Evolutionary conservation across 345 rosid genomes (phyloP), one percentile per base, ranked within the genome.

Genomic region (Crucihimalaya himalaica): DNA sequence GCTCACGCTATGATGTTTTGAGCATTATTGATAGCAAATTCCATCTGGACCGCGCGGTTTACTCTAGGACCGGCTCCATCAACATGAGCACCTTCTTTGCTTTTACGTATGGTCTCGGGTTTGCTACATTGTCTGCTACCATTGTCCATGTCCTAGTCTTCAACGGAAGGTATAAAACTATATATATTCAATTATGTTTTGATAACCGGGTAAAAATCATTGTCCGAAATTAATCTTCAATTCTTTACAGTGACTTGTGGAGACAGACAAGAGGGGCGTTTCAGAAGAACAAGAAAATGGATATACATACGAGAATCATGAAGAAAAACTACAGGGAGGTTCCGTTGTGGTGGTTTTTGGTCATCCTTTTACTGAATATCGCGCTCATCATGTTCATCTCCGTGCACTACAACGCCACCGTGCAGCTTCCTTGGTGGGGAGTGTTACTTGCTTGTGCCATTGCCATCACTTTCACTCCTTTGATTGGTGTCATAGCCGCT

Each of bases 361-460:
- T 79, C 23, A 80, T 93, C 73, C 84, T 90, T 5, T 60, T 82
- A 20, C 46, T 74, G 5, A 90, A 84, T 58, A 81, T 90, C 3
- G 86, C 81, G 15, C 79, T 62, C 16, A 81, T 85, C 29, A 46
- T 93, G 63, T 84, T 87, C 50, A 77, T 88, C 6, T 85, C 91
- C 2, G 79, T 87, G 59, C 46, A 87, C 73, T 90, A 88, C 78
- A 87, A 86, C 0, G 86, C 72, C 0, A 59, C 88, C 1, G 88
- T 93, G 61, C 98, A 93, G 58, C 79, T 90, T 84, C 95, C 87
- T 18, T 93, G 97, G 97, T 93, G 98, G 98, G 97, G 93, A 14
- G 90, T 90, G 16, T 58, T 90, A 27, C 83, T 90, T 15, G 93
- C 97, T 76, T 93, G 97, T 73, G 87, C 70, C 32, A 84, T 93